phyloP scores from a whole-genome alignment of 257 asterid genomes.

The Nicotiana otophora region DNA sequence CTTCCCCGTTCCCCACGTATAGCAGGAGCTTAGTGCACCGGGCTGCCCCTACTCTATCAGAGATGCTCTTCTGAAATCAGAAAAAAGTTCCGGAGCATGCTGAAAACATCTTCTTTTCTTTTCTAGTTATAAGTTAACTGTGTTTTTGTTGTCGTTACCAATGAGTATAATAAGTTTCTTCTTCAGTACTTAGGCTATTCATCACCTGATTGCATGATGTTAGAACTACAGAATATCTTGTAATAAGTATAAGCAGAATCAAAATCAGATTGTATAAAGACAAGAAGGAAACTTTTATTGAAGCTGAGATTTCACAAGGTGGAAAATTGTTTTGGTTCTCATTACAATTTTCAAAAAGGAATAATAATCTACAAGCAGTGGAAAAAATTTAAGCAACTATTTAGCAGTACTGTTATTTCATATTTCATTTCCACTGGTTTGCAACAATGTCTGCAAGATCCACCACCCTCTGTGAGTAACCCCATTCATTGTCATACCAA shows the following conservation, averaged over 20 bases:
- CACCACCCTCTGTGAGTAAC: constrained; percentile 99
- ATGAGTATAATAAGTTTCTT: not conserved
- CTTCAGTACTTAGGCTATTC: not conserved
- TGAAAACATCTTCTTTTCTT: not conserved
- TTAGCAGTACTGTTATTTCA: not conserved
- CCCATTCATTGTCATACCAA: constrained; percentile 99
- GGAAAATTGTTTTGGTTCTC: constrained; percentile 30
- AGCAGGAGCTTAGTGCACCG: too few species aligned
- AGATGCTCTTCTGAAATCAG: constrained; percentile 1
- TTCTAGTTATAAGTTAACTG: not conserved
- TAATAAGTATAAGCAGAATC: not conserved
- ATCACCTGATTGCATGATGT: not conserved
- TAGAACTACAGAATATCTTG: not conserved
- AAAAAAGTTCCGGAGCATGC: not conserved
- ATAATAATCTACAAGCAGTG: constrained; percentile 37
- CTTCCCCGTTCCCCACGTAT: too few species aligned
- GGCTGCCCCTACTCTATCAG: not conserved
- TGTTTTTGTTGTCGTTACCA: not conserved
- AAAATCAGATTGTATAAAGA: not conserved
- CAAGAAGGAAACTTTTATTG: not conserved
- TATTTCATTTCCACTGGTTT: constrained; percentile 66
- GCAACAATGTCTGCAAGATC: constrained; percentile 98
- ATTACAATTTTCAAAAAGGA: constrained; percentile 32
- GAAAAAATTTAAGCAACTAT: not conserved
- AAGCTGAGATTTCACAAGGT: constrained; percentile 13